Conservation (phyloP, 306 rosid genomes). For the Cercis canadensis region DNA sequence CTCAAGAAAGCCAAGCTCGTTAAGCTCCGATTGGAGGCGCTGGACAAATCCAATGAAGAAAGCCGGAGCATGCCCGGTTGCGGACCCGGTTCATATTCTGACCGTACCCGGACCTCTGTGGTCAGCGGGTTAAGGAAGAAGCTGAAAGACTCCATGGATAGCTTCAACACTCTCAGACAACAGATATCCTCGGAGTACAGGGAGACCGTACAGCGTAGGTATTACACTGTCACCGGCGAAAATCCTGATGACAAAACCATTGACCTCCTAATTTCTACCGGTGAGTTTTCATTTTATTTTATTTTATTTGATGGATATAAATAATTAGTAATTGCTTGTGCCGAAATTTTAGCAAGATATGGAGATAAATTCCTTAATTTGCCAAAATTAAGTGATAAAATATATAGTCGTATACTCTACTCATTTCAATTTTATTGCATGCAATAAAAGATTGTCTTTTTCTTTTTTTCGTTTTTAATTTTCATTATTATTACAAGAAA, state of each 20-base stretch:
- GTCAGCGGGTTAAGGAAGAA: slow-evolving; percentile 78
- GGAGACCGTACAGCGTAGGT: slow-evolving; percentile 85
- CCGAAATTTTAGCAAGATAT: too few relatives aligned
- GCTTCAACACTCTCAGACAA: slow-evolving; percentile 66
- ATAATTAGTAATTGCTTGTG: too few relatives aligned
- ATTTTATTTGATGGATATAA: too few relatives aligned
- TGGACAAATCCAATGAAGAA: slow-evolving; percentile 78
- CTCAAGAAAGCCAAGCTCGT: slow-evolving; percentile 77
- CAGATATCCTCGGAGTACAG: slow-evolving; percentile 83
- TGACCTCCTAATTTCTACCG: slow-evolving; percentile 85
- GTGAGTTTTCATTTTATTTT: slow-evolving; percentile 31
- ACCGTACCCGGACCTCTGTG: slow-evolving; percentile 74
- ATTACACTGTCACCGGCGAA: slow-evolving; percentile 86
- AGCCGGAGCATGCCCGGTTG: slow-evolving; percentile 56
- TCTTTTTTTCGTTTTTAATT: too few relatives aligned
- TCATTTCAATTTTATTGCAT: too few relatives aligned
- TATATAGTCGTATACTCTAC: too few relatives aligned
- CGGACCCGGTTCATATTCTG: slow-evolving; percentile 87
- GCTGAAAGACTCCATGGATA: slow-evolving; percentile 79
- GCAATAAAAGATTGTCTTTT: too few relatives aligned
- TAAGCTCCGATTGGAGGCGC: slow-evolving; percentile 74
- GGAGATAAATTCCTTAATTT: too few relatives aligned
- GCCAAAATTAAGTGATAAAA: too few relatives aligned
- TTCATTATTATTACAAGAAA: too few relatives aligned
- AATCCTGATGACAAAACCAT: slow-evolving; percentile 80